A percentile compares a stretch with the other conserved stretches of the same genome.
These are phyloP conservation scores for Epichloe sibirici DNA, from an alignment of 2,329 filamentous ascomycete species.

Conservation along the genomic window DNA sequence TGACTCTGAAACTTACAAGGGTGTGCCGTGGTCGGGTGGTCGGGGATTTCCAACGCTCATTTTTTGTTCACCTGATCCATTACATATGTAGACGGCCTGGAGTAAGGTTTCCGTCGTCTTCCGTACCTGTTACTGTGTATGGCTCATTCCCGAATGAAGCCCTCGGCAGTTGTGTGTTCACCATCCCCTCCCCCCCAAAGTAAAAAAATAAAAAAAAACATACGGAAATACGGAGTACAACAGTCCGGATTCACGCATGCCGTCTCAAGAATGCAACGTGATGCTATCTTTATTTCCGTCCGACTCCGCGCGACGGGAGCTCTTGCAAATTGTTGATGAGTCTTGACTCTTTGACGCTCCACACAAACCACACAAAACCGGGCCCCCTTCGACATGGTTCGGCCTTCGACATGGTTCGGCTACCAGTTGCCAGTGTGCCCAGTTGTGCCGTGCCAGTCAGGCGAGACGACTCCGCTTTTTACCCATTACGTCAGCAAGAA, in stretches of 20 bases:
- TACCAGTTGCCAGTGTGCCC: too few species aligned
- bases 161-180: neutral
- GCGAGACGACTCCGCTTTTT: neutral
- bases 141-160: neutral
- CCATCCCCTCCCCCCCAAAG: too few species aligned
- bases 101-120: too few species aligned
- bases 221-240: too few species aligned
- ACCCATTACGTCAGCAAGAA: conserved; percentile 11
- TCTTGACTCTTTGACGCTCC: too few species aligned
- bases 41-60: neutral
- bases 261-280: neutral
- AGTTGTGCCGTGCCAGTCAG: neutral
- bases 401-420: too few species aligned
- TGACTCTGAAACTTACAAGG: too few species aligned
- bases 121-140: neutral
- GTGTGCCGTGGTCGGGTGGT: neutral
- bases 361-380: too few species aligned
- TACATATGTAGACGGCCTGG: too few species aligned
- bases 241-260: neutral
- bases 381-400: too few species aligned
- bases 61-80: too few species aligned
- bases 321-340: neutral
- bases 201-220: too few species aligned
- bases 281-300: neutral
- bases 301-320: neutral